phyloP scores from a whole-genome alignment of 2,329 filamentous ascomycete species.

The Torrubiella hemipterigena region DNA sequence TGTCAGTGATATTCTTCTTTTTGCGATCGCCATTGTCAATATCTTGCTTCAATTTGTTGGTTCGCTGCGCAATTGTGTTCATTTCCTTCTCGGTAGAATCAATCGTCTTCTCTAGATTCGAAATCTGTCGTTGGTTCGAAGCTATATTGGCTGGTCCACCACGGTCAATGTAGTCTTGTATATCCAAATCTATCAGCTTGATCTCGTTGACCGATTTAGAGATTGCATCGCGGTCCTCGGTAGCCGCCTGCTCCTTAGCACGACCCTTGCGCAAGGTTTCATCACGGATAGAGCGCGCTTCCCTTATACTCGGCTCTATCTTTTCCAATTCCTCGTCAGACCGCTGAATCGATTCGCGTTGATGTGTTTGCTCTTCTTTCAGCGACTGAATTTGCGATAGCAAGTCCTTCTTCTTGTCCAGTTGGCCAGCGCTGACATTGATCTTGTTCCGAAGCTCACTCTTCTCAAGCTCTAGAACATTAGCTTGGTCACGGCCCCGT shows the following conservation, averaged over 20 bases:
- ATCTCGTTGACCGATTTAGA: slow-evolving; percentile 68
- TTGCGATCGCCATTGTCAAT: slow-evolving; percentile 70
- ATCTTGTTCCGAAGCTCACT: slow-evolving; percentile 66
- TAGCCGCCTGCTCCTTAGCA: slow-evolving; percentile 58
- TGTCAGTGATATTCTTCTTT: slow-evolving; percentile 80
- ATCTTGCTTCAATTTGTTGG: slow-evolving; percentile 68
- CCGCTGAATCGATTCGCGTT: slow-evolving; percentile 56
- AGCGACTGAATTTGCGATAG: slow-evolving; percentile 61
- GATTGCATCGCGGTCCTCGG: slow-evolving; percentile 58
- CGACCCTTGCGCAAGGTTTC: slow-evolving; percentile 63
- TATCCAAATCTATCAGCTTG: slow-evolving; percentile 61
- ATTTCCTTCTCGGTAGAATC: slow-evolving; percentile 55
- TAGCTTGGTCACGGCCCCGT: slow-evolving; percentile 55
- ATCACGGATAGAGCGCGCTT: slow-evolving; percentile 64
- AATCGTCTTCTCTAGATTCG: slow-evolving; percentile 54
- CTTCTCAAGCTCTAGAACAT: slow-evolving; percentile 61
- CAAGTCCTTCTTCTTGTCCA: slow-evolving; percentile 71
- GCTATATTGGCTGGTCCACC: slow-evolving; percentile 63
- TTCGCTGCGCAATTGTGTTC: slow-evolving; percentile 50
- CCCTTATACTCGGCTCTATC: slow-evolving; percentile 64
- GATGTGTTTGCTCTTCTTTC: slow-evolving; percentile 53
- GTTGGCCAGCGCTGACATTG: slow-evolving; percentile 54
- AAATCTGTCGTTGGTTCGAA: slow-evolving; percentile 57
- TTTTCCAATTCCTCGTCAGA: slow-evolving; percentile 62
- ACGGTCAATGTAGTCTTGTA: slow-evolving; percentile 65